These are phyloP conservation scores for Wickerhamomyces sp. DNA, from an alignment of 1,139 yeast species.

Conservation along the genomic window DNA sequence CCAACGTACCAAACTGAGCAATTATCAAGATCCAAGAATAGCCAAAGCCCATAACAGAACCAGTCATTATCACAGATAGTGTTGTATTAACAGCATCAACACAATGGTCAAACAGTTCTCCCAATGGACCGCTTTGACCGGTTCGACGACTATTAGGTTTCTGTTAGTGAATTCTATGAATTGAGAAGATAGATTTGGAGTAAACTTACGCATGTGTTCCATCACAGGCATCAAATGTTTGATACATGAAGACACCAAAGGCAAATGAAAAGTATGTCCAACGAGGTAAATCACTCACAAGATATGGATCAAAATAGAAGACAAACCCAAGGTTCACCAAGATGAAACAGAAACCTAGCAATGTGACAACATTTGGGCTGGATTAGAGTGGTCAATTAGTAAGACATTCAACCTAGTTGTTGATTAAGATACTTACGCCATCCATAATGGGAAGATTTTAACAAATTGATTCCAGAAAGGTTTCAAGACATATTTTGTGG, in stretches of 20 bases:
- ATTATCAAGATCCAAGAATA: slow-evolving; percentile 57
- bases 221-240: slow-evolving; percentile 95
- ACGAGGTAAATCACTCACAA: slow-evolving; percentile 56
- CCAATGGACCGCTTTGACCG: slow-evolving; percentile 91
- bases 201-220: slow-evolving; percentile 69
- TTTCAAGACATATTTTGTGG: slow-evolving; percentile 70
- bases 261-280: slow-evolving; percentile 85
- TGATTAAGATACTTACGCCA: slow-evolving; percentile 46
- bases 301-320: slow-evolving; percentile 68
- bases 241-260: slow-evolving; percentile 80
- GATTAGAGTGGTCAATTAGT: neutral
- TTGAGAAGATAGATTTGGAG: slow-evolving; percentile 26
- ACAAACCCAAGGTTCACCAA: slow-evolving; percentile 59
- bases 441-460: slow-evolving; percentile 67
- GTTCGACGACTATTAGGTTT: slow-evolving; percentile 47
- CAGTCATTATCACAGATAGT: slow-evolving; percentile 66
- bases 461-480: slow-evolving; percentile 72
- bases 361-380: slow-evolving; percentile 72
- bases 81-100: slow-evolving; percentile 90
- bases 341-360: slow-evolving; percentile 71
- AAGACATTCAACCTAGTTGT: neutral
- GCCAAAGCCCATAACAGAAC: slow-evolving; percentile 70
- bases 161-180: neutral
- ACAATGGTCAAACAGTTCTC: slow-evolving; percentile 92
- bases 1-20: slow-evolving; percentile 70